These are phyloP conservation scores for Hygrophoropsis aurantiaca DNA, from an alignment of 768 basidiomycete genomes.

Conservation along the genomic window DNA sequence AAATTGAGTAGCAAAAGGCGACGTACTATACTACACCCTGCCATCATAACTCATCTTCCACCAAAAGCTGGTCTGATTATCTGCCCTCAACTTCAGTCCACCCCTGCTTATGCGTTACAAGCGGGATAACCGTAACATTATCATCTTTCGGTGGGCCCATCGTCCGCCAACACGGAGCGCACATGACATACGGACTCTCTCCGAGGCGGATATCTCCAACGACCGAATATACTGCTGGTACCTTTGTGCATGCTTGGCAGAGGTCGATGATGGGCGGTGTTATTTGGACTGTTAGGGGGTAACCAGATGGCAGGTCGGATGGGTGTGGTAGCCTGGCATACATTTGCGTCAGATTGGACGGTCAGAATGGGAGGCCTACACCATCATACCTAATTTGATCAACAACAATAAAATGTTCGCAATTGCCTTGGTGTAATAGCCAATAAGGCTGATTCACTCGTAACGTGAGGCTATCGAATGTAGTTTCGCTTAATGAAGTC, in stretches of 20 bases:
- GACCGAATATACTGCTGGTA: constrained; percentile 68
- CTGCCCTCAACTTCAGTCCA: too few species aligned
- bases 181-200: constrained; percentile 76
- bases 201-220: constrained; percentile 72
- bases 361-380: constrained; percentile 1
- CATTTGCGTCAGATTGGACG: constrained; percentile 1
- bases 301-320: constrained; percentile 55
- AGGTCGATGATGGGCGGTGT: constrained; percentile 59
- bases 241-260: constrained; percentile 69
- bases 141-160: constrained; percentile 58
- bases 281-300: constrained; percentile 67
- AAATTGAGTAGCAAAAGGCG: too few species aligned
- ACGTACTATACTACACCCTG: too few species aligned
- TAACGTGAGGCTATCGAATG: constrained; percentile 54
- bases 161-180: constrained; percentile 68
- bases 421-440: constrained; percentile 78
- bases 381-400: constrained; percentile 68
- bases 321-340: constrained; percentile 53
- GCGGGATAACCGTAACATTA: constrained; percentile 48
- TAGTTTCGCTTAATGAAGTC: constrained; percentile 46
- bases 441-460: constrained; percentile 78
- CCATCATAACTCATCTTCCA: too few species aligned
- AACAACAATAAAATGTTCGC: constrained; percentile 76
- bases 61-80: too few species aligned
- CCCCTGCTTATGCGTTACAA: constrained; percentile 43